phyloP scores from a whole-genome alignment of 345 rosid species.

The Crucihimalaya himalaica region DNA sequence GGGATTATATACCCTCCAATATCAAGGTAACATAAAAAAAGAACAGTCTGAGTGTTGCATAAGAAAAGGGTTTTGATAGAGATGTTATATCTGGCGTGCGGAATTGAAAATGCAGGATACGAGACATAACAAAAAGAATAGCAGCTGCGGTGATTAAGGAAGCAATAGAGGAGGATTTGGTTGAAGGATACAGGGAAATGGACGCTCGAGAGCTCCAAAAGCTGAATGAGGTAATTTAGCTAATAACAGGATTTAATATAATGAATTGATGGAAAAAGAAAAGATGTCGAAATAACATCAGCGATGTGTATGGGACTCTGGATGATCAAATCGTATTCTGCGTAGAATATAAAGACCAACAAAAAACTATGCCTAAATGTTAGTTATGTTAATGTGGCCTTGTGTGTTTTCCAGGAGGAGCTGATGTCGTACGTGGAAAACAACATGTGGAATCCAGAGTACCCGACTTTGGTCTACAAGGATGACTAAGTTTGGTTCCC shows the following conservation, averaged over 20 bases:
- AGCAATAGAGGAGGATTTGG: conserved; percentile 80
- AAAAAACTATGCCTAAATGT: background rate
- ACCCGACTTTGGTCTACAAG: conserved; percentile 74
- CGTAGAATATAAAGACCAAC: background rate
- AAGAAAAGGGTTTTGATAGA: background rate
- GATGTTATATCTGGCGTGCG: background rate
- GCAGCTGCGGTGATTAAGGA: conserved; percentile 90
- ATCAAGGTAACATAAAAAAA: conserved; percentile 58
- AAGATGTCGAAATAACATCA: background rate
- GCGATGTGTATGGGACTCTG: background rate
- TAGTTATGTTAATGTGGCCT: background rate
- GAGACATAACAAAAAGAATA: conserved; percentile 85
- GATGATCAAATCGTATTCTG: background rate
- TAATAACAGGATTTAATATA: background rate
- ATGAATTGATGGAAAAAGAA: background rate
- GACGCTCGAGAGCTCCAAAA: conserved; percentile 72
- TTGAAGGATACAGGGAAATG: conserved; percentile 80
- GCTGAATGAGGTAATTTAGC: conserved; percentile 52
- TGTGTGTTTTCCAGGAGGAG: conserved; percentile 57
- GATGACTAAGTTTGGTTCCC: conserved; percentile 40
- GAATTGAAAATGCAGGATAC: conserved; percentile 57
- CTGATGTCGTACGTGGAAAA: conserved; percentile 61
- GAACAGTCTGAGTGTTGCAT: background rate
- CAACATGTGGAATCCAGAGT: conserved; percentile 94
- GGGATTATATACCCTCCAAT: conserved; percentile 85